phyloP scores from a whole-genome alignment of 305 asterid species.

The Solanum hybrid region DNA sequence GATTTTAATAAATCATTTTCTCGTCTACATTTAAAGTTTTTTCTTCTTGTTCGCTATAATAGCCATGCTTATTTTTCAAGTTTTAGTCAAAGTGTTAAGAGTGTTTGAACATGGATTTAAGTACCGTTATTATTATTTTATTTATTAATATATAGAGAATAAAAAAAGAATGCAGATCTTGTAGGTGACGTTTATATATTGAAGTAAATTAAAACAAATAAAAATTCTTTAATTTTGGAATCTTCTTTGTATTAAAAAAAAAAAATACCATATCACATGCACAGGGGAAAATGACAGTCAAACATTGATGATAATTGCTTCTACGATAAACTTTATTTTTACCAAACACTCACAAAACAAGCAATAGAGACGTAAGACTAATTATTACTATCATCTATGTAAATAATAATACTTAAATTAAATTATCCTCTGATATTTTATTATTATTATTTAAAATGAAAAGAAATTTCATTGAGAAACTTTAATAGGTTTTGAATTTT shows the following conservation, averaged over 20 bases:
- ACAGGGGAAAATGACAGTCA: neutral
- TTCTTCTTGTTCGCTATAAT: neutral
- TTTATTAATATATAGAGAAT: neutral
- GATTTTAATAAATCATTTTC: neutral
- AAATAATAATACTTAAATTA: neutral
- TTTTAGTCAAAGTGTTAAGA: neutral
- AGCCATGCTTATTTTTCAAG: neutral
- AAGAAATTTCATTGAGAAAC: neutral
- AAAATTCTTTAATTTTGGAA: neutral
- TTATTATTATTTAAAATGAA: neutral
- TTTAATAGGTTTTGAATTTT: neutral
- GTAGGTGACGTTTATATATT: neutral
- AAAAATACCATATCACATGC: neutral
- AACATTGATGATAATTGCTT: neutral
- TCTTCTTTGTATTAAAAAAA: neutral
- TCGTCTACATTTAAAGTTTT: neutral
- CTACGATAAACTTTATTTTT: neutral
- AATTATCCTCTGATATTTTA: neutral
- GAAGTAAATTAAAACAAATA: neutral
- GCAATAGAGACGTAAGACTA: neutral
- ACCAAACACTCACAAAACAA: constrained; percentile 2
- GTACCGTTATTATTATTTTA: neutral
- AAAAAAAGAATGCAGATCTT: neutral
- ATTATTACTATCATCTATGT: neutral
- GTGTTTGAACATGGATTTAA: neutral